Base-by-base conservation (phyloP, 805 yeast species). In the Saturnispora dispora region DNA sequence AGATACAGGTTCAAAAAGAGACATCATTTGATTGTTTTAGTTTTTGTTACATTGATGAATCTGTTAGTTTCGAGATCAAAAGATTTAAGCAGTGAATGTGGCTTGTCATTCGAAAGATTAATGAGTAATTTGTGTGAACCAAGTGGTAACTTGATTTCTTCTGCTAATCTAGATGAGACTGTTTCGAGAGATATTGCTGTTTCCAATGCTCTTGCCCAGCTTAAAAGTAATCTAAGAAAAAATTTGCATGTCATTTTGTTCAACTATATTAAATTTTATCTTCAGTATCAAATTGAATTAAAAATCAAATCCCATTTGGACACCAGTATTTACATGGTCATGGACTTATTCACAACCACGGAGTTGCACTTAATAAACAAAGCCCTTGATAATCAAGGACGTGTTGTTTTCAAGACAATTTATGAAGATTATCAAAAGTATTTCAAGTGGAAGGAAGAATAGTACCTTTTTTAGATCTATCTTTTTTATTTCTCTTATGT, bases 391-490 rank as follows among this genome's bases (percentile, higher is more conserved):
- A 63, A 69, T 22, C 77, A 85, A 39, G 85, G 93, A 4, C 77
- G 87, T 58, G 73, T 81, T 1, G 79, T 82, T 58, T 84, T 82
- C 71, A 81, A 76, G 60, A 71, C 78, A 0, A 60, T 90, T 40
- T 88, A 85, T 59, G 78, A 78, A 7, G 87, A 84, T 55, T 91
- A 88, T 69, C 79, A 78, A 63, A 81, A 76, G 61, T 75, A 73
- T 54, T 96, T 96, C 46, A 86, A 85, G 65, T 90, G 96, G 96
- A 78, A 70, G 52, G 88, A 80, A 54, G 76, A 74, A 46, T 78
- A 63, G 47, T 3, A 20, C 17, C 13, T 18, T 7, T 37, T 9
- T 37, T 25, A 25, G 13, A 18, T 8, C 13, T 23, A 8, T 10
- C 9, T 45, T 25, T 22, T 4, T 25, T n/a, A 23, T 39, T n/a